A percentile compares a stretch with the other conserved stretches of the same genome.
Evolutionary conservation across 2,329 filamentous ascomycete genomes (phyloP).

Genomic region (Penicillium hordei): DNA sequence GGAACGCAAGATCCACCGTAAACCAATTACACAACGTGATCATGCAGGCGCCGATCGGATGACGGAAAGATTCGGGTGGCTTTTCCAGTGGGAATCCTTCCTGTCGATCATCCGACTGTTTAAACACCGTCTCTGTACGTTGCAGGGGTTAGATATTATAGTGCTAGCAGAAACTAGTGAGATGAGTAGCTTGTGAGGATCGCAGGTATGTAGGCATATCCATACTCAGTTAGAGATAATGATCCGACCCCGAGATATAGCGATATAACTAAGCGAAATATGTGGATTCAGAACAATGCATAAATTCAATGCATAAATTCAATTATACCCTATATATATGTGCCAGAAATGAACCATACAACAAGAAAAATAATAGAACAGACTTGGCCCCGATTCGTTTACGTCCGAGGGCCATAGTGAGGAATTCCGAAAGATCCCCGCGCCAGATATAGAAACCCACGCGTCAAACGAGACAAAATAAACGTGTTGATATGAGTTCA

Average conservation of each 20-base stretch:
- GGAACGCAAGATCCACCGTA: neutral
- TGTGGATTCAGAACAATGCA: neutral
- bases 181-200: neutral
- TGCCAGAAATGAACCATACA: neutral
- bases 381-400: constrained; percentile 3
- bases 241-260: neutral
- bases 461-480: neutral
- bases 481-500: neutral
- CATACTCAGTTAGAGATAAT: neutral
- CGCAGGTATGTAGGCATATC: neutral
- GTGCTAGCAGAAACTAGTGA: neutral
- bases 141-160: neutral
- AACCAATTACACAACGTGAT: neutral
- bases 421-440: neutral
- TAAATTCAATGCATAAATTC: neutral
- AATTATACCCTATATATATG: neutral
- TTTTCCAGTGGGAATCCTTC: neutral
- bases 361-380: neutral
- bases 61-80: neutral
- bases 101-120: neutral
- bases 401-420: constrained; percentile 3
- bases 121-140: neutral
- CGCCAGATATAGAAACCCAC: neutral
- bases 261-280: neutral
- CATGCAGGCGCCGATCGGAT: neutral